Base-by-base conservation (phyloP, 1,284 basidiomycete genomes). In the Ustanciosporium gigantosporum region DNA sequence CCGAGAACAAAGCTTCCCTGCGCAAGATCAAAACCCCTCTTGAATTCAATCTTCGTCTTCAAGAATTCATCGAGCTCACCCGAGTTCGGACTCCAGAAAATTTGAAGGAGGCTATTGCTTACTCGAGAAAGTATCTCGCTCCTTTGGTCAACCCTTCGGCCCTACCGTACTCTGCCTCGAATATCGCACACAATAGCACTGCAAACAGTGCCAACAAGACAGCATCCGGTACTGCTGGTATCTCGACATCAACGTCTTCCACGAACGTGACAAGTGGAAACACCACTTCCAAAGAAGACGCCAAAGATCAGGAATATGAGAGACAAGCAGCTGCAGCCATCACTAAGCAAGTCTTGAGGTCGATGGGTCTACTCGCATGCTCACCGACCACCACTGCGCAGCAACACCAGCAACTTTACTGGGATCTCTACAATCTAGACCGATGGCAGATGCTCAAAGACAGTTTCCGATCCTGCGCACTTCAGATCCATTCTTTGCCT, bases 41-140 rank as follows among this genome's bases (percentile, higher is more conserved):
- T 35, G 95, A 99, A 80, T 96, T 97, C 78, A 89, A 93, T 52
- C 84, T 99, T 23, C 85, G 95, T 17, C 81, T 96, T 36, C 95
- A 99, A 79, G 92, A 97, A 79, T 97, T 89, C 77, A 91, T 98
- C 69, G 95, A 98, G 79, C 83, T 97, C 84, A 50, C 52, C 0
- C 39, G 70, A 7, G 42, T 32, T 0, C 25, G 73, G 1, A 46
- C 50, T 1, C 16, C 41, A 2, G 44, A 56, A 17, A 47, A 46
- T 7, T 35, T 62, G n/a, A 86, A 86, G 72, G 87, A 89, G 39
- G 95, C 95, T 2, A 92, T 97, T 58, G 82, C 83, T 0, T 96
- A 98, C 78, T 83, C 85, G 16, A 84, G 85, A 72, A 91, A 89
- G 76, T 83, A 97, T 73, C 83, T 99, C 3, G 79, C 88, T 4